Evolutionary conservation across 148 eudicot species (phyloP), one percentile per base, ranked within the genome.

Genomic region (Dianthus caryophyllus): DNA sequence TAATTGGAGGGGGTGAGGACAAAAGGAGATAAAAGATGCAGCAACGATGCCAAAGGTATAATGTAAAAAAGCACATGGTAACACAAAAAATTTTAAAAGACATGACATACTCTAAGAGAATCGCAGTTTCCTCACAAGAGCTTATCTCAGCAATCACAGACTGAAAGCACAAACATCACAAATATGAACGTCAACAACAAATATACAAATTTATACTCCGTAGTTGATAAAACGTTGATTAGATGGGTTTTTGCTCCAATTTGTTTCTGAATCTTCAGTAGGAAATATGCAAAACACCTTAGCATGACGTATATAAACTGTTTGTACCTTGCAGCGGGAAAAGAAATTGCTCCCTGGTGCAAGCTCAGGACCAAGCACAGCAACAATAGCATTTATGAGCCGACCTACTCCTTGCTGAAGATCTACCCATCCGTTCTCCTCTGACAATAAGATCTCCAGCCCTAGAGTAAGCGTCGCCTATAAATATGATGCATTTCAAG

Each of bases 361-460:
- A 80, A 94, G 98, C 76, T 94, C 98, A 70, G 98, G 98, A 72
- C 98, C 98, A 76, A 90, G 85, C 64, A 90, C 92, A 78, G 98
- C 96, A 72, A 94, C 98, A 80, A 94, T 86, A 69, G 98, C 98
- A 84, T 94, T 94, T 71, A 94, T 86, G 50, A 94, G 90, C 63
- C 95, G 95, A 71, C 96, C 98, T 63, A 94, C 81, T 77, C 87
- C 92, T 79, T 90, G 98, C 74, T 86, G 97, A 79, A 90, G 97
- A 75, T 90, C 96, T 73, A 86, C 85, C 85, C 83, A 84, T 70
- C 92, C 98, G 76, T 85, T 94, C 75, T 88, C 97, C 79, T 94
- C 96, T 17, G 86, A 82, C 73, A 94, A 79, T 67, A 94, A 87
- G 69, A 89, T 88, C 73, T 94, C 98, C 83, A 85, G 80, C 22